Evolutionary conservation across 208 protist species (phyloP).

Genomic region (Leishmania major): DNA sequence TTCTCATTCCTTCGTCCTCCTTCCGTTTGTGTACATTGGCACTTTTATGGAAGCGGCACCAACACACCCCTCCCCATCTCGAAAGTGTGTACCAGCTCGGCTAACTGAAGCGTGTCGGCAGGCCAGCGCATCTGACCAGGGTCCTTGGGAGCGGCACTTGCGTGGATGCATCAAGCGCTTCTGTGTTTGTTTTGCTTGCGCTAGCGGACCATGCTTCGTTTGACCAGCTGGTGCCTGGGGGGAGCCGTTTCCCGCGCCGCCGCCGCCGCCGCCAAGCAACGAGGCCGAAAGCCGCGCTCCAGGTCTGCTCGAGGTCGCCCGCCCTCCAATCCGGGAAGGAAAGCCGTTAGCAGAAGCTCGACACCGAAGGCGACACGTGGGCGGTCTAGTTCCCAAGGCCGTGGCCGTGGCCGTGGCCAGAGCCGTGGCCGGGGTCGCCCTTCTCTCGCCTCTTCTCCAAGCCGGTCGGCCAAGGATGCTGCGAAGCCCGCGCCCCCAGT

Average conservation of each 20-base stretch:
- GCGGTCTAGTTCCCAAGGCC: slow-evolving; percentile 6
- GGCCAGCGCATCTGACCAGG: background rate
- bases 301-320: background rate
- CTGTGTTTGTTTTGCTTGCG: background rate
- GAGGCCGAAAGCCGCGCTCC: background rate
- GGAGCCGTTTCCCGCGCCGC: slow-evolving; percentile 3
- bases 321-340: slow-evolving; percentile 1
- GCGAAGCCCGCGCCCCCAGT: background rate
- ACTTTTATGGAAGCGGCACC: background rate
- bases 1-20: background rate
- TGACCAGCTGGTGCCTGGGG: slow-evolving; percentile 1
- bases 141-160: background rate
- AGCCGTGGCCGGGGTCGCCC: background rate
- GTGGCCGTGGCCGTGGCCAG: background rate
- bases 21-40: background rate
- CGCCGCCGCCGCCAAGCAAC: background rate
- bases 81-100: background rate
- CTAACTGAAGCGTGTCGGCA: slow-evolving; percentile 2
- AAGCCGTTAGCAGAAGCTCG: slow-evolving; percentile 1
- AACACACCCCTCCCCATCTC: background rate
- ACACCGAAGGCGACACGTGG: background rate
- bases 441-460: slow-evolving; percentile 1
- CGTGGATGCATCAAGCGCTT: background rate
- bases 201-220: background rate
- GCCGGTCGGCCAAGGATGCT: background rate